Evolutionary conservation across 352 stramenopile genomes (phyloP), one percentile per base, ranked within the genome.

Genomic region (Plasmopara muralis): DNA sequence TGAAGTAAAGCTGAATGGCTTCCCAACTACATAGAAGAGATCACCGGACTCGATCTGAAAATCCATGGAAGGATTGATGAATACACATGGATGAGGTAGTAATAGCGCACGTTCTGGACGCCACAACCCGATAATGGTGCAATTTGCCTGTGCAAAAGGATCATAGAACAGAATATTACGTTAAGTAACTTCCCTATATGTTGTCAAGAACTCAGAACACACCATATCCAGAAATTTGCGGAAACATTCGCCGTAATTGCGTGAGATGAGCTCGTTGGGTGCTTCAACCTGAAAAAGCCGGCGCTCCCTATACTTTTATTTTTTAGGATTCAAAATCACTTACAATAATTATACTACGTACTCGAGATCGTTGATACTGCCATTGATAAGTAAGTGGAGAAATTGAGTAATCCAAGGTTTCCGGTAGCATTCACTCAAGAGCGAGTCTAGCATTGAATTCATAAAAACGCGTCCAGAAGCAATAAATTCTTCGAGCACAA

Each of bases 401-500:
- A 89, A 83, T 53, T 77, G 70, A 1, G 68, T 78, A 68, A 89
- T 81, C 68, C 74, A 87, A 14, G 76, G 74, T 29, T 87, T 89
- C 28, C 76, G 70, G 29, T 91, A 91, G 46, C 77, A 85, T 50
- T 91, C 80, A 43, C 77, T 91, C 64, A 91, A 68, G 5, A 91
- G 71, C 30, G 67, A 72, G 25, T 91, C 76, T 16, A 91, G 47
- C 50, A 87, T 80, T 16, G 68, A 82, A 52, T 83, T 79, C 70
- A 87, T 74, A 50, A 81, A 89, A 39, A 91, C 77, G 9, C 77
- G 74, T 9, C 80, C 80, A 3, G 81, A 85, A 9, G 71, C 72
- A 45, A 87, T 77, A 58, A 85, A 85, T 43, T 91, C 77, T 55
- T 87, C 72, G 16, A 91, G 54, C 14, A 78, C 72, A 37, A 88